A percentile compares a stretch with the other conserved stretches of the same genome.
These are phyloP conservation scores for Diversispora eburnea DNA, from an alignment of 192 early-diverging fungal species.

Conservation along the genomic window DNA sequence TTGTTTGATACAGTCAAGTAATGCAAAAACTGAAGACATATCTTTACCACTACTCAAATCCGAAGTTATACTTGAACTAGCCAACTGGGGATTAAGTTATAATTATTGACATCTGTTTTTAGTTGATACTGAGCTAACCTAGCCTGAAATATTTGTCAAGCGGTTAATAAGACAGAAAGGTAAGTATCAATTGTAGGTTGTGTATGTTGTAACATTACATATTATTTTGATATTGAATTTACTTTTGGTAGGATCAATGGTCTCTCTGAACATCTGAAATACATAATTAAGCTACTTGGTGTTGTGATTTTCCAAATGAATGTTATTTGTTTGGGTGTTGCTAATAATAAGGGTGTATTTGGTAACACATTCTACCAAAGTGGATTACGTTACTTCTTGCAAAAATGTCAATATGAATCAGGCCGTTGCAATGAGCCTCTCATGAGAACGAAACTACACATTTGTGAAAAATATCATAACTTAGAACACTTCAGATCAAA, in stretches of 20 bases:
- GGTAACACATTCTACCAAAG: background rate
- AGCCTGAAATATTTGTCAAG: constrained; percentile 13
- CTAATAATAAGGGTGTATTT: background rate
- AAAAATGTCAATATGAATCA: background rate
- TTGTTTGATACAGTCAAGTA: background rate
- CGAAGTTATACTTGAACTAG: constrained; percentile 4
- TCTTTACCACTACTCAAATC: background rate
- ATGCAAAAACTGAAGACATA: constrained; percentile 2
- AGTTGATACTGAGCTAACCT: background rate
- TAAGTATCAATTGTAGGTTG: background rate
- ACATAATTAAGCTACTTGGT: constrained; percentile 17
- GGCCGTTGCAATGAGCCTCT: background rate
- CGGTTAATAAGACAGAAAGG: background rate
- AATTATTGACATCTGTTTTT: background rate
- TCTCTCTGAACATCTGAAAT: background rate
- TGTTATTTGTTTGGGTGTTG: background rate
- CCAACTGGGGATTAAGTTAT: background rate
- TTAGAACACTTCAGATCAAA: background rate
- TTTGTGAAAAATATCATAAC: background rate
- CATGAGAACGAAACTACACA: constrained; percentile 2
- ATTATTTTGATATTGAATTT: constrained; percentile 1
- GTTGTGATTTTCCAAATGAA: constrained; percentile 20
- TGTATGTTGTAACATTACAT: background rate
- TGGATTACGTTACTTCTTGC: background rate
- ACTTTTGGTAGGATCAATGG: background rate